Percentiles rank a stretch among this genome's conserved stretches.
Conservation (phyloP, 305 asterid genomes). For the Fraxinus dipetala region DNA sequence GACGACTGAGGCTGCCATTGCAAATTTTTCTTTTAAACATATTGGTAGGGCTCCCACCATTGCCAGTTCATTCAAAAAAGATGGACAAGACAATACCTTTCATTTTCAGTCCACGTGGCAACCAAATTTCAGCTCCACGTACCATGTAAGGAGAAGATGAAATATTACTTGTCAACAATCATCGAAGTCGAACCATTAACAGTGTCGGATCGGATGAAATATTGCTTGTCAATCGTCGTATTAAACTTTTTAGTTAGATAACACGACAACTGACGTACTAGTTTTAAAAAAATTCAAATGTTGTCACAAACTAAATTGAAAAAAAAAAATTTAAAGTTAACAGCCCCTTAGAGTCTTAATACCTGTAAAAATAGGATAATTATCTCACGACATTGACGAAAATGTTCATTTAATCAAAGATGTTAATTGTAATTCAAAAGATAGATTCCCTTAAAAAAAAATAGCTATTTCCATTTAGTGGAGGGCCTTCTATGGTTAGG, state of each 20-base stretch:
- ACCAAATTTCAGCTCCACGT: neutral
- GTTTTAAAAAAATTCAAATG: no score
- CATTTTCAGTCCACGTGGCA: conserved; percentile 17
- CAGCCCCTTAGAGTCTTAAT: neutral
- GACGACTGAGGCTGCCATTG: conserved; percentile 34
- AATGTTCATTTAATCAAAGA: neutral
- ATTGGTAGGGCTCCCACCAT: neutral
- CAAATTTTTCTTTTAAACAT: conserved; percentile 10
- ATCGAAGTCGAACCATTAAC: neutral
- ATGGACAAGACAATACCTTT: conserved; percentile 21
- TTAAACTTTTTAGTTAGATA: no score
- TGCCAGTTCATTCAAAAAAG: neutral
- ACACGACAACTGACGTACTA: no score
- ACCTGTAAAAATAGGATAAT: neutral
- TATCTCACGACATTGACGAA: conserved; percentile 17
- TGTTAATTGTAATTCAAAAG: neutral
- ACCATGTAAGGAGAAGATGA: neutral
- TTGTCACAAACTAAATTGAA: neutral
- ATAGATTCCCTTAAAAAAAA: conserved; percentile 2
- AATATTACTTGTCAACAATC: neutral
- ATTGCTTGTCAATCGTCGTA: neutral
- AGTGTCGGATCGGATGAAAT: neutral
- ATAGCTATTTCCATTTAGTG: conserved; percentile 27
- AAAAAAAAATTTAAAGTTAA: neutral
- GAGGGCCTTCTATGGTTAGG: conserved; percentile 41